phyloP scores from a whole-genome alignment of 345 rosid species.

The Acer negundo region DNA sequence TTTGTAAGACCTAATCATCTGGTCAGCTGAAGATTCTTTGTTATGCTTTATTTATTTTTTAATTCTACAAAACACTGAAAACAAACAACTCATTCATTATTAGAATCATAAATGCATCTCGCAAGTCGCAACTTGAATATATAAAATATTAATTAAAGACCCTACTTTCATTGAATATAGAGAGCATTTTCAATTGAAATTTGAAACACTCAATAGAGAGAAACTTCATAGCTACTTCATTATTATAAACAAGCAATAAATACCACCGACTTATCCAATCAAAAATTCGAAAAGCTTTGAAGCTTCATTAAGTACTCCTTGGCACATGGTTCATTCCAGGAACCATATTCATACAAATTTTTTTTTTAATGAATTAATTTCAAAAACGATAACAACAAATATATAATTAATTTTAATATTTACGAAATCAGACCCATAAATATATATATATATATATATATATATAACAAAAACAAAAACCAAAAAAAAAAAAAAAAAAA shows the following conservation, averaged over 20 bases:
- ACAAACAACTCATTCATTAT: too few relatives aligned
- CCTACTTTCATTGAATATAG: neutral
- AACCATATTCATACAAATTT: neutral
- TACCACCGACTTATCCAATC: constrained; percentile 17
- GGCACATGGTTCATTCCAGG: constrained; percentile 22
- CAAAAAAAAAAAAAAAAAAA: neutral
- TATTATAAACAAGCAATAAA: neutral
- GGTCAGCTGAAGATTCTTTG: too few relatives aligned
- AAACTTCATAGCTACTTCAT: neutral
- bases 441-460: too few relatives aligned
- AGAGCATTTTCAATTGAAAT: neutral
- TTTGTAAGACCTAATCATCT: too few relatives aligned
- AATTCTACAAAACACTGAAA: too few relatives aligned
- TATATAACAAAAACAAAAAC: too few relatives aligned
- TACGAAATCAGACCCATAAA: too few relatives aligned
- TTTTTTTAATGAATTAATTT: too few relatives aligned
- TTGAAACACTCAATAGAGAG: neutral
- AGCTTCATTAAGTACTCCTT: constrained; percentile 15
- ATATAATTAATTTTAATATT: neutral
- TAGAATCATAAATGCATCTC: too few relatives aligned
- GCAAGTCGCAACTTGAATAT: neutral
- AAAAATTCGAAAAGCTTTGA: neutral
- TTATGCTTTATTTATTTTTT: too few relatives aligned
- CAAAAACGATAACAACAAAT: too few relatives aligned
- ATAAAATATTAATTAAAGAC: neutral